These are phyloP conservation scores for Hydnomerulius pinastri DNA, from an alignment of 768 basidiomycete genomes.

Conservation along the genomic window DNA sequence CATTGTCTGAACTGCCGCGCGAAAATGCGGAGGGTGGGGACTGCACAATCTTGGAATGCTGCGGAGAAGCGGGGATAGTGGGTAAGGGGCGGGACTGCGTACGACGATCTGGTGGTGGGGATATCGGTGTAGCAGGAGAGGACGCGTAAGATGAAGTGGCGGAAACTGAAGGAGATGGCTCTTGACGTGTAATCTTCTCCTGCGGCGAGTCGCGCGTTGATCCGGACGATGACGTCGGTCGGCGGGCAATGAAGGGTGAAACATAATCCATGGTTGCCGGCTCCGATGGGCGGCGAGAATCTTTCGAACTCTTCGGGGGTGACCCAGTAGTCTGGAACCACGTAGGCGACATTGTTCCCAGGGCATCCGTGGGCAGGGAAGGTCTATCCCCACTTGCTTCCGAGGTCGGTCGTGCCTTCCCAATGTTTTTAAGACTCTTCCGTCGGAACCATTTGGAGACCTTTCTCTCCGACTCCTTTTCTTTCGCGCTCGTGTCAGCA, in stretches of 20 bases:
- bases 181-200: constrained; percentile 23
- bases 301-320: constrained; percentile 27
- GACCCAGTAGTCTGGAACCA: constrained; percentile 22
- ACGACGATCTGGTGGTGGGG: constrained; percentile 11
- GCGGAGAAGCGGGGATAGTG: constrained; percentile 34
- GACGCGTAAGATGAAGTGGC: constrained; percentile 4
- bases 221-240: constrained; percentile 5
- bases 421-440: constrained; percentile 19
- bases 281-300: constrained; percentile 23
- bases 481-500: constrained; percentile 29
- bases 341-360: constrained; percentile 18
- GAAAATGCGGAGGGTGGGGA: constrained; percentile 19
- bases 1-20: constrained; percentile 20
- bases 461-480: constrained; percentile 46
- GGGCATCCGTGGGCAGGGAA: constrained; percentile 13
- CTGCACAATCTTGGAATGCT: constrained; percentile 12
- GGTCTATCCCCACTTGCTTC: constrained; percentile 18
- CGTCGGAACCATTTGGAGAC: constrained; percentile 33
- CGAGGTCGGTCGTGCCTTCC: constrained; percentile 23
- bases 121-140: constrained; percentile 9
- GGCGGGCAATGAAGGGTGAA: constrained; percentile 16
- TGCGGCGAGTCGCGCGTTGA: constrained; percentile 1
- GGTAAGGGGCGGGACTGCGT: constrained; percentile 19
- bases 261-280: constrained; percentile 10
- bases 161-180: constrained; percentile 23